Evolutionary conservation across 2,329 filamentous ascomycete species (phyloP), one percentile per base, ranked within the genome.

Genomic region (Leptosphaerulina australis): DNA sequence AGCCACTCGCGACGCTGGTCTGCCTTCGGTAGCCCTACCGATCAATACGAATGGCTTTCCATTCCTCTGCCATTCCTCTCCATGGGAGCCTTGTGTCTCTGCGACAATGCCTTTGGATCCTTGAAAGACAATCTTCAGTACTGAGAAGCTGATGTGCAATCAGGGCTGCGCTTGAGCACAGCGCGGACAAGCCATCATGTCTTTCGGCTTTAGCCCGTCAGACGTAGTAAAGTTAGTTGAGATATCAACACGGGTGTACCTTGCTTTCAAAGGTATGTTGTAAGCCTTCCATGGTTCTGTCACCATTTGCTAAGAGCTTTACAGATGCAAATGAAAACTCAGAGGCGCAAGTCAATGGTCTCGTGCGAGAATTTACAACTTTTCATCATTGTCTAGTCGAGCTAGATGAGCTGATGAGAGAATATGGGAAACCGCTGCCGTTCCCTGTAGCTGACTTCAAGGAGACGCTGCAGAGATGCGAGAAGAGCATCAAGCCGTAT

Each of bases 261-360:
- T 68, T 10, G 68, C 68, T 17, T 70, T 69, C 55, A 69, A 65
- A 59, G 65, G 67, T 65, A 57, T 40, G 49, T n/a, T 14, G 10
- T n/a, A 22, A 8, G 14, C 9, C 4, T 8, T 8, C 12, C 11
- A 11, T 26, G 3, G 12, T 3, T 24, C 30, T 31, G 11, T 44
- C 12, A 22, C 14, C 10, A 7, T 15, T 22, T 25, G 29, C 53
- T 67, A 14, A 68, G 31, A 20, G 10, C 10, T 10, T 9, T 22
- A 7, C 26, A 69, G 68, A 69, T 67, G 66, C 68, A 14, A 69
- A 70, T 40, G 65, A 69, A 28, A 69, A 67, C 40, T 69, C 66
- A 0, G 64, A 68, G 46, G 59, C 61, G 11, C 68, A 70, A 40
- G 68, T 70, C n/a, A 53, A 59, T 26, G 62, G 50, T 12, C 61